Evolutionary conservation across 257 asterid genomes (phyloP).

Genomic region (Solanum tarijense): DNA sequence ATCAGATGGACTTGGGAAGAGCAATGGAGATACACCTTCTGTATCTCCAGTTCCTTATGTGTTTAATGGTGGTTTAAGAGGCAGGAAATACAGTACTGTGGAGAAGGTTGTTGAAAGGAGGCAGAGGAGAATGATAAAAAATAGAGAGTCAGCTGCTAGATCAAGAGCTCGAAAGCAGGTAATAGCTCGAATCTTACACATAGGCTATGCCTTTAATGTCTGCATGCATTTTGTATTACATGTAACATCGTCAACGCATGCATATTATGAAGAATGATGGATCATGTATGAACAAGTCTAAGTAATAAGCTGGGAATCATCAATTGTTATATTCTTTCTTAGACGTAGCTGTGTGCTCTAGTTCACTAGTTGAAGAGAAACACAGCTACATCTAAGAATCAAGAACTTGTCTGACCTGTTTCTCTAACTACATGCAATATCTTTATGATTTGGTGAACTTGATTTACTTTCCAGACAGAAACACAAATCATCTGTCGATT

Average conservation of each 20-base stretch:
- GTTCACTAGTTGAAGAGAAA: background rate
- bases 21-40: constrained; percentile 61
- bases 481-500: background rate
- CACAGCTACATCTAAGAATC: background rate
- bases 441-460: background rate
- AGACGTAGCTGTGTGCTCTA: background rate
- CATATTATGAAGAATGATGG: background rate
- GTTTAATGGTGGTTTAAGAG: constrained; percentile 61
- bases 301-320: background rate
- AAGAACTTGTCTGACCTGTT: background rate
- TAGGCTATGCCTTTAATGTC: background rate
- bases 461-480: background rate
- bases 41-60: constrained; percentile 67
- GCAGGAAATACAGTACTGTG: constrained; percentile 53
- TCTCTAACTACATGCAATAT: background rate
- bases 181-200: background rate
- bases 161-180: constrained; percentile 98
- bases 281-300: background rate
- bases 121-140: constrained; percentile 95
- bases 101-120: constrained; percentile 93
- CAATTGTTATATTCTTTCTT: background rate
- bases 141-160: constrained; percentile 93
- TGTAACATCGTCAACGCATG: background rate
- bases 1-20: constrained; percentile 60
- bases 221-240: background rate